Evolutionary conservation across 1,284 basidiomycete species (phyloP), one percentile per base, ranked within the genome.

Genomic region (Farysia itapuensis): DNA sequence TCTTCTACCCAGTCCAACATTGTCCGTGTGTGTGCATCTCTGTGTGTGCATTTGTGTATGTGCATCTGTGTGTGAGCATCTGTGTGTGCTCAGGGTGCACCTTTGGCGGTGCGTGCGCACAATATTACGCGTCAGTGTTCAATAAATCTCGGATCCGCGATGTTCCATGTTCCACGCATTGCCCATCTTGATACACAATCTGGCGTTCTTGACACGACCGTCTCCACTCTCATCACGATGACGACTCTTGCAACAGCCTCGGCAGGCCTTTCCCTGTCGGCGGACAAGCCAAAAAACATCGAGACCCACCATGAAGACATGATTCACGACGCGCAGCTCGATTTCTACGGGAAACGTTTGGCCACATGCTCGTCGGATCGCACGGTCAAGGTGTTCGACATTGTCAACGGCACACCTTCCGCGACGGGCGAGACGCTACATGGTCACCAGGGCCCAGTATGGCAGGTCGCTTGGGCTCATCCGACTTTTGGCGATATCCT

Each of bases 401-500:
- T 97, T 20, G 84, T 93, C 39, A 89, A 94, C 49, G 90, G 90
- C 21, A 87, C 86, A 82, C 84, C 77, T 79, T 79, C 78, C 78
- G 69, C 82, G 69, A 52, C 89, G 83, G 52, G 51, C 29, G 63
- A 60, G 41, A 70, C 70, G 13, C 59, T 73, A 7, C 43, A 58
- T 12, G 72, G 67, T 32, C 95, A 97, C 79, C 90, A 91, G 12
- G 92, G 93, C 14, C 94, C 94, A 4, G 91, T 98, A 26, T 97
- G 94, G 93, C 92, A 95, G 77, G 86, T 98, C 36, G 85, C 92
- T n/a, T 98, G 94, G 95, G 94, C 90, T 6, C 93, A 98, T 73
- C 94, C 95, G 93, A 74, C 72, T 12, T 74, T 90, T 67, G 94
- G 94, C 1, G 86, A 89, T 59, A 95, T 98, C 72, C 85, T 98